Percentiles rank a stretch among this genome's conserved stretches.
Evolutionary conservation across 371 early-diverging fungal species (phyloP).

Genomic region (Chytridium lagenaria): DNA sequence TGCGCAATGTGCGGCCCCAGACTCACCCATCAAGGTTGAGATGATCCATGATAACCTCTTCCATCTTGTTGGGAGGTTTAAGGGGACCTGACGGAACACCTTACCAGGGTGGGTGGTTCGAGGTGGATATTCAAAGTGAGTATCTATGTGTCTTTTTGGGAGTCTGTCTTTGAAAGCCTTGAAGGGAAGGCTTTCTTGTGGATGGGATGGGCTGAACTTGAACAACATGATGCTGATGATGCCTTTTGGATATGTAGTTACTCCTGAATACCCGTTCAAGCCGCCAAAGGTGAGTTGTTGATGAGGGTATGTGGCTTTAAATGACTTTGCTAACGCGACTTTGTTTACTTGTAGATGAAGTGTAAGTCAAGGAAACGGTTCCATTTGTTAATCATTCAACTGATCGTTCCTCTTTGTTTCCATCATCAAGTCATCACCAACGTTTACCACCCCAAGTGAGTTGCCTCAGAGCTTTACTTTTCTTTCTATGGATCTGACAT

Average conservation of each 20-base stretch:
- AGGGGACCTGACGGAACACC: constrained; percentile 48
- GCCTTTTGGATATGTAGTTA: constrained; percentile 9
- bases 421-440: constrained; percentile 39
- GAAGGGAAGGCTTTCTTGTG: too few relatives aligned
- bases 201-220: too few relatives aligned
- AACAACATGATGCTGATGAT: too few relatives aligned
- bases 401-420: background rate
- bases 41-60: constrained; percentile 46
- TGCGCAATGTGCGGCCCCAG: constrained; percentile 38
- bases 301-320: background rate
- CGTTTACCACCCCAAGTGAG: constrained; percentile 55
- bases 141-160: background rate
- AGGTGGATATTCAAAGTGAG: constrained; percentile 42
- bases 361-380: constrained; percentile 23
- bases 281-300: constrained; percentile 45
- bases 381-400: background rate
- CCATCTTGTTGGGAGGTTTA: constrained; percentile 44
- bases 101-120: constrained; percentile 45
- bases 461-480: too few relatives aligned
- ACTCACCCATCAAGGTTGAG: constrained; percentile 46
- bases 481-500: background rate
- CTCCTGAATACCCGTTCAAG: constrained; percentile 53
- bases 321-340: constrained; percentile 3
- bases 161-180: too few relatives aligned
- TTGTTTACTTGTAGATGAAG: constrained; percentile 30